Conservation (phyloP, 305 asterid genomes). For the Plantago coronopus region DNA sequence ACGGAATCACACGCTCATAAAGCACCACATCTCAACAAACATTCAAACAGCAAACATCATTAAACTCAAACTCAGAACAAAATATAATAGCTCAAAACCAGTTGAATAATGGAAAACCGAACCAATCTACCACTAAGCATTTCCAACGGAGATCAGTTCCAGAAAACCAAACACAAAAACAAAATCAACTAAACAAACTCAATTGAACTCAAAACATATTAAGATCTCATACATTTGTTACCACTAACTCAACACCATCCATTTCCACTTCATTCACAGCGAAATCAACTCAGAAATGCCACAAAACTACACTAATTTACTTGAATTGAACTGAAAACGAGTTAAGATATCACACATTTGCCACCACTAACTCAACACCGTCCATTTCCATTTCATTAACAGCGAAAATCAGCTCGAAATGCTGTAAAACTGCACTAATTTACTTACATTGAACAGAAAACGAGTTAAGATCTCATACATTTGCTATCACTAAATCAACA, state of each 20-base stretch:
- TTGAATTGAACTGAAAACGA: slow-evolving; percentile 12
- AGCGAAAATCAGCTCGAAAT: slow-evolving; percentile 1
- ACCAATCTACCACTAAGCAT: slow-evolving; percentile 19
- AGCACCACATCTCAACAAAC: not conserved
- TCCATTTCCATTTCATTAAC: slow-evolving; percentile 12
- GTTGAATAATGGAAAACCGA: not conserved
- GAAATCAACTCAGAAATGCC: not conserved
- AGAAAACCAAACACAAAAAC: not conserved
- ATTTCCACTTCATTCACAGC: too few relatives aligned
- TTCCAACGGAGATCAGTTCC: slow-evolving; percentile 2
- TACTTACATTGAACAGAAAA: too few relatives aligned
- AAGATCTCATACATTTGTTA: too few relatives aligned
- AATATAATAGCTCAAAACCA: not conserved
- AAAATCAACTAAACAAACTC: slow-evolving; percentile 7
- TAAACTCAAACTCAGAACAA: not conserved
- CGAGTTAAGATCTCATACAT: too few relatives aligned
- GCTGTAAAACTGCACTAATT: slow-evolving; percentile 9
- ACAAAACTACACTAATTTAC: too few relatives aligned
- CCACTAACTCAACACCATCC: too few relatives aligned
- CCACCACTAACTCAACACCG: slow-evolving; percentile 13
- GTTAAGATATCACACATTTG: slow-evolving; percentile 28
- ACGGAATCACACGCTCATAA: not conserved
- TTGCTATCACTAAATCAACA: too few relatives aligned
- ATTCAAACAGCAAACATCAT: not conserved
- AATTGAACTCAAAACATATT: too few relatives aligned